These are phyloP conservation scores for Globisporangium polare DNA, from an alignment of 352 stramenopile species.

Conservation along the genomic window DNA sequence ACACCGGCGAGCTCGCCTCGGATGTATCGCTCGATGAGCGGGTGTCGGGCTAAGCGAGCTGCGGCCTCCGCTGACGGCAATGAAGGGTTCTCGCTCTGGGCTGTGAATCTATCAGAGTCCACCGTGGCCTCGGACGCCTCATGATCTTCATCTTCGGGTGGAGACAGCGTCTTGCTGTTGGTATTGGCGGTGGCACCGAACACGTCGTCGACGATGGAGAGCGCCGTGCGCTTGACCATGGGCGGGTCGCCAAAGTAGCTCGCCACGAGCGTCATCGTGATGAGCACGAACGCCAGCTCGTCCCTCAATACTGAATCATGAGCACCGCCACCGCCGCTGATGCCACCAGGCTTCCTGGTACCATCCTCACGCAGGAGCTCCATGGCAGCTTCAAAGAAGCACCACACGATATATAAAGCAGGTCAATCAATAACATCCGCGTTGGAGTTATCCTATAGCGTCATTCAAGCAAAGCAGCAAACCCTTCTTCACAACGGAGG, in stretches of 20 bases:
- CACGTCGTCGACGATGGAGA: slow-evolving; percentile 25
- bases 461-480: no score
- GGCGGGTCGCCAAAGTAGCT: slow-evolving; percentile 58
- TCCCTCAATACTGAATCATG: slow-evolving; percentile 11
- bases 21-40: slow-evolving; percentile 43
- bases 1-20: slow-evolving; percentile 9
- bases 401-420: not conserved
- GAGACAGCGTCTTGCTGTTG: not conserved
- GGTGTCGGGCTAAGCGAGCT: slow-evolving; percentile 26
- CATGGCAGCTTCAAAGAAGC: slow-evolving; percentile 10
- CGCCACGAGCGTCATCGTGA: slow-evolving; percentile 35
- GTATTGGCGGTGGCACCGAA: slow-evolving; percentile 7
- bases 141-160: slow-evolving; percentile 9
- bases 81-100: slow-evolving; percentile 18
- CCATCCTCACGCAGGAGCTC: slow-evolving; percentile 10
- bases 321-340: not conserved
- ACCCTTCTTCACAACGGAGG: not conserved
- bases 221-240: slow-evolving; percentile 28
- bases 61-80: not conserved
- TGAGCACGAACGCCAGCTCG: slow-evolving; percentile 40
- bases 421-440: not conserved
- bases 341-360: not conserved
- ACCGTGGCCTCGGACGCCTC: not conserved
- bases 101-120: not conserved
- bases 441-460: not conserved